A percentile compares a stretch with the other conserved stretches of the same genome.
These are phyloP conservation scores for Camelina neglecta DNA, from an alignment of 345 rosid species.

Conservation along the genomic window DNA sequence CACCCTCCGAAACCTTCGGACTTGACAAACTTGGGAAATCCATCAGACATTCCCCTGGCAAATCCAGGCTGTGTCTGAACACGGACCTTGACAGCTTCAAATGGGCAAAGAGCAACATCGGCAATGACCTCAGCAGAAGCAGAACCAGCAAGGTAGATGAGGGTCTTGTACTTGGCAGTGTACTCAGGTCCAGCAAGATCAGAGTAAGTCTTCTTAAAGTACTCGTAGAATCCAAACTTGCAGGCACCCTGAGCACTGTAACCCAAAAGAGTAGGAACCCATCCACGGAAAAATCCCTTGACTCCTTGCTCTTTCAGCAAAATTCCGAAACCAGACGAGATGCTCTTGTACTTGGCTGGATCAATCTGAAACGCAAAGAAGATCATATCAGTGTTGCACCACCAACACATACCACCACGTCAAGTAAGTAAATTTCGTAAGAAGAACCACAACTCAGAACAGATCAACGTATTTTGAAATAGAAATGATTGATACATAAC, in stretches of 20 bases:
- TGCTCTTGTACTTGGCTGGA: conserved; percentile 93
- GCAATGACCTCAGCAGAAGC: conserved; percentile 98
- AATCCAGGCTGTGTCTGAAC: conserved; percentile 99
- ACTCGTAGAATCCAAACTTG: conserved; percentile 98
- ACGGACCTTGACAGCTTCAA: conserved; percentile 99
- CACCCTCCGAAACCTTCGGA: conserved; percentile 93
- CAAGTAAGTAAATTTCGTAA: not conserved
- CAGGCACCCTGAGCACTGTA: conserved; percentile 99
- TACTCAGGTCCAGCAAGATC: conserved; percentile 96
- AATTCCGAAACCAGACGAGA: conserved; percentile 89
- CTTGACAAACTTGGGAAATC: conserved; percentile 88
- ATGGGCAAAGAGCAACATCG: conserved; percentile 91
- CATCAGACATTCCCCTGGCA: conserved; percentile 94
- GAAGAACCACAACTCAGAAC: not conserved
- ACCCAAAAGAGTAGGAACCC: conserved; percentile 97
- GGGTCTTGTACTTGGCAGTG: conserved; percentile 82
- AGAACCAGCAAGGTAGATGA: conserved; percentile 98
- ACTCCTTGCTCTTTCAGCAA: conserved; percentile 87
- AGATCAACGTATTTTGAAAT: conserved; percentile 1
- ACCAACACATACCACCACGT: conserved; percentile 24
- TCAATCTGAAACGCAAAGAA: conserved; percentile 65
- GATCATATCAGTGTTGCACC: not conserved
- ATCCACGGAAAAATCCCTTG: conserved; percentile 96
- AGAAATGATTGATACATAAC: not conserved
- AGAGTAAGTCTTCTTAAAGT: conserved; percentile 89